phyloP scores from a whole-genome alignment of 176 grass and related monocot genomes.

The Eragrostis curvula region DNA sequence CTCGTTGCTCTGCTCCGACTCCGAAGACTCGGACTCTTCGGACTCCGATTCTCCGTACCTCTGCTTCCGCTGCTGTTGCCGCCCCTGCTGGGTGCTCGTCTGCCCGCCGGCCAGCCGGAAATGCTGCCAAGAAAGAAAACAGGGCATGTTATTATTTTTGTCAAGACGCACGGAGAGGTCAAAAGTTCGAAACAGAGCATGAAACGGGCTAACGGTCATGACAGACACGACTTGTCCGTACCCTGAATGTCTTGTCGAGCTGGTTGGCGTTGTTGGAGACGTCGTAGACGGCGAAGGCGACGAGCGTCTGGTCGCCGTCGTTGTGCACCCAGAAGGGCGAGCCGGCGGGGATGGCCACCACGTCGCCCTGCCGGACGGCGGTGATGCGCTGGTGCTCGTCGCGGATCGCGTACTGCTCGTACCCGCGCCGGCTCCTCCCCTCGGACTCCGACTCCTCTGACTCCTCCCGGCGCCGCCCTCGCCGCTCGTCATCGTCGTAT shows the following conservation, averaged over 20 bases:
- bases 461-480: background rate
- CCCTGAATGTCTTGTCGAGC: slow-evolving; percentile 43
- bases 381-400: slow-evolving; percentile 56
- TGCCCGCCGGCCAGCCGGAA: slow-evolving; percentile 48
- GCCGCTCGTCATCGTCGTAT: background rate
- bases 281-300: slow-evolving; percentile 43
- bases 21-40: background rate
- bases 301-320: slow-evolving; percentile 38
- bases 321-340: slow-evolving; percentile 54
- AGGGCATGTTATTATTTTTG: too few relatives aligned
- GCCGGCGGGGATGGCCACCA: slow-evolving; percentile 48
- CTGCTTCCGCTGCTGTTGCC: background rate
- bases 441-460: slow-evolving; percentile 5
- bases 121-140: slow-evolving; percentile 23
- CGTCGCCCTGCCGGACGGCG: slow-evolving; percentile 39
- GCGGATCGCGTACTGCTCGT: slow-evolving; percentile 19
- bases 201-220: too few relatives aligned
- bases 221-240: too few relatives aligned
- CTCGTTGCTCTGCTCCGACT: background rate
- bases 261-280: slow-evolving; percentile 48
- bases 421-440: slow-evolving; percentile 2
- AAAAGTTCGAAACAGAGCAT: too few relatives aligned
- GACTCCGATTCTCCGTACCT: background rate
- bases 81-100: background rate
- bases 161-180: too few relatives aligned